Evolutionary conservation across 805 yeast genomes (phyloP).

Genomic region (Candida multigemmis): DNA sequence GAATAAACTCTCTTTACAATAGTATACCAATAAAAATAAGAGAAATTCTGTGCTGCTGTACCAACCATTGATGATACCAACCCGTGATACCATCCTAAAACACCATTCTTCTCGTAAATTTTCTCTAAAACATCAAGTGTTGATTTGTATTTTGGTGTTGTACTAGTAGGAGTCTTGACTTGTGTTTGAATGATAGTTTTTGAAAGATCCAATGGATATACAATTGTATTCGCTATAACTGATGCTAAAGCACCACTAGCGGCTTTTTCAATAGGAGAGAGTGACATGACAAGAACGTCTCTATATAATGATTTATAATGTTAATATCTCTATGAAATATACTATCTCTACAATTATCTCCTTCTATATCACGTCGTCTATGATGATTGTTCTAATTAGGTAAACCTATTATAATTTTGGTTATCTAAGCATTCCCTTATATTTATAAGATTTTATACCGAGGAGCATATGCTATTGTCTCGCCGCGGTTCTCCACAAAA

Average conservation of each 20-base stretch:
- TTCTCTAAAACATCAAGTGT: slow-evolving; percentile 54
- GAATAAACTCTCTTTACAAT: slow-evolving; percentile 52
- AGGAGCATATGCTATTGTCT: no score
- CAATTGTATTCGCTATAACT: slow-evolving; percentile 65
- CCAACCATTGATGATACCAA: slow-evolving; percentile 58
- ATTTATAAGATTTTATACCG: no score
- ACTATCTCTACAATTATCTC: no score
- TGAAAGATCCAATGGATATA: slow-evolving; percentile 73
- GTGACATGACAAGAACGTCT: slow-evolving; percentile 27
- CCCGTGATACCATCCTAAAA: slow-evolving; percentile 67
- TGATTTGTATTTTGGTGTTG: slow-evolving; percentile 35
- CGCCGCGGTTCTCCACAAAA: no score
- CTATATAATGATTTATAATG: no score
- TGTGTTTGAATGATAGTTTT: slow-evolving; percentile 76
- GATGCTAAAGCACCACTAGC: slow-evolving; percentile 79
- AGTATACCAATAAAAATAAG: slow-evolving; percentile 85
- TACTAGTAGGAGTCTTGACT: slow-evolving; percentile 17
- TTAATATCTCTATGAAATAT: no score
- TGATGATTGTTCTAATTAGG: no score
- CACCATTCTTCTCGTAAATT: slow-evolving; percentile 52
- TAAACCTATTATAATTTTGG: no score
- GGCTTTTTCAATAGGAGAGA: slow-evolving; percentile 69
- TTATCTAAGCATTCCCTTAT: no score
- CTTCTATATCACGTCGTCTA: no score
- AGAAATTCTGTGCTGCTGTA: slow-evolving; percentile 69